Evolutionary conservation across 768 basidiomycete genomes (phyloP), one percentile per base, ranked within the genome.

Genomic region (Phanerochaete sordida): DNA sequence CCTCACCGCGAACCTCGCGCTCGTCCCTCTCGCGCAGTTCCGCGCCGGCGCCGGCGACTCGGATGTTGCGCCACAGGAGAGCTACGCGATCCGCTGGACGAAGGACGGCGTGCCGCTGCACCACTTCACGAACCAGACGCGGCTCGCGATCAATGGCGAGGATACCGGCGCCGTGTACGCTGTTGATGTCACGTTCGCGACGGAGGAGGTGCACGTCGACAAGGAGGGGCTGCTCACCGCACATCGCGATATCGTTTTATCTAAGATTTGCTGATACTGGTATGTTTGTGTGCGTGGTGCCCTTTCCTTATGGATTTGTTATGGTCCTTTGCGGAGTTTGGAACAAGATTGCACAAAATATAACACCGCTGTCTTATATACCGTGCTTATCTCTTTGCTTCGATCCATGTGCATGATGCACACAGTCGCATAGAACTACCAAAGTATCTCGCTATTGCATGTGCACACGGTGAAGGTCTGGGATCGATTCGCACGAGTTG

Each of bases 21-120:
- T 90, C 30, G 75, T 90, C 16, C 84, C 86, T 13, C 76, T 91
- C 16, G 88, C 84, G 0, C 80, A 87, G 55, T 77, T 87, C 59
- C 70, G 81, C 57, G 62, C 59, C 31, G 75, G 77, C n/a, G 58
- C 61, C n/a, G n/a, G n/a, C n/a, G n/a, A n/a, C n/a, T n/a, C n/a
- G n/a, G n/a, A n/a, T 2, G 63, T 64, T 0, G 64, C 56, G 23
- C 61, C 69, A 21, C 69, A 67, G n/a, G 83, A 85, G 68, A 79
- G 76, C 55, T 88, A 87, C 65, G 73, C 74, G 9, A 80, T 89
- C 56, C 67, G 68, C 21, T 90, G 89, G 88, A 69, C 68, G 30
- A 81, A 75, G 61, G 76, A 86, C 62, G 82, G 79, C 12, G 59
- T 61, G 0, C 60, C 74, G 1, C 64, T 89, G n/a, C 67, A 72